These are phyloP conservation scores for Gossypium trilobum DNA, from an alignment of 441 rosid species.

Conservation along the genomic window DNA sequence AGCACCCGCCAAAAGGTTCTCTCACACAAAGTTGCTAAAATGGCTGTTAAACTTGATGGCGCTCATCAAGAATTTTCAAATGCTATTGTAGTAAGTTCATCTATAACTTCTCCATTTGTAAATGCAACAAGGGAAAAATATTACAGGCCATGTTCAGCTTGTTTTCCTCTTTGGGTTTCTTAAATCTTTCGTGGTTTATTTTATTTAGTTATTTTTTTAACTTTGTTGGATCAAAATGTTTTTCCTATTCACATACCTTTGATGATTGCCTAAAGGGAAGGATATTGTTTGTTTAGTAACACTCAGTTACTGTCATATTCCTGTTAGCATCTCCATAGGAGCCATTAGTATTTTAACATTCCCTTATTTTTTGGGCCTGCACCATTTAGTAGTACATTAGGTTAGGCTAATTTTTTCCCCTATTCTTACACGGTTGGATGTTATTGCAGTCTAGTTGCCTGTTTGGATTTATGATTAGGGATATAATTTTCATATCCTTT, in stretches of 20 bases:
- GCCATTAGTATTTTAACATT: not conserved
- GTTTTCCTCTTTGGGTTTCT: not conserved
- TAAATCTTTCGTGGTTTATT: not conserved
- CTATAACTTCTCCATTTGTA: not conserved
- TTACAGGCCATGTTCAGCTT: not conserved
- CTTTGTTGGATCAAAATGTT: not conserved
- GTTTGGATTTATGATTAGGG: not conserved
- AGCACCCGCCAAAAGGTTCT: slow-evolving; percentile 59
- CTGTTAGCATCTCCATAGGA: not conserved
- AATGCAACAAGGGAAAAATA: not conserved
- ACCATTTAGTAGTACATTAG: not conserved
- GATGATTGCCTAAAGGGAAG: not conserved
- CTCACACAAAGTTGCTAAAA: slow-evolving; percentile 71
- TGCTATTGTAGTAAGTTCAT: slow-evolving; percentile 63
- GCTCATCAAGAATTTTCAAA: slow-evolving; percentile 76
- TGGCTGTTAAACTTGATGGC: slow-evolving; percentile 71
- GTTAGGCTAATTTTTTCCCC: not conserved
- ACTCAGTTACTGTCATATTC: not conserved
- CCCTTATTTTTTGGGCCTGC: not conserved
- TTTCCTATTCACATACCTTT: not conserved
- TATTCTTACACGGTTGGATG: not conserved
- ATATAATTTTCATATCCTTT: not conserved
- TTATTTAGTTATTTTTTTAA: not conserved
- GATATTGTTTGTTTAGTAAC: not conserved
- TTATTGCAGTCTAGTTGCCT: not conserved